Percentiles rank a stretch among this genome's conserved stretches.
Evolutionary conservation across 495 filamentous ascomycete genomes (phyloP).

Genomic region (Arthonia radiata): DNA sequence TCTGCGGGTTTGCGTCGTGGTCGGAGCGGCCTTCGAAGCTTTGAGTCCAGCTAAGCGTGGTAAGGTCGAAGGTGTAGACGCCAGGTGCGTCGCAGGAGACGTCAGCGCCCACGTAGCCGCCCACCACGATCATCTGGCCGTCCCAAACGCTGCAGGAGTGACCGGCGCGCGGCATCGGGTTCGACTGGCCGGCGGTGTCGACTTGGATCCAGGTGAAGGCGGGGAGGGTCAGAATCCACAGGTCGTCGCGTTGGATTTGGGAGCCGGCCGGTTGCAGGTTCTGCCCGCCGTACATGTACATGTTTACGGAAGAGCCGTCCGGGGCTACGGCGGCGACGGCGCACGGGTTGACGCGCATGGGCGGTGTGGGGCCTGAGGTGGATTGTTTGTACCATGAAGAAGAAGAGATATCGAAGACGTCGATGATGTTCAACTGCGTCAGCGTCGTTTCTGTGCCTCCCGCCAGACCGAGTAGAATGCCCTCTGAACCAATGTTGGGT

Average conservation of each 20-base stretch:
- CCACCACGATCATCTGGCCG: slow-evolving; percentile 45
- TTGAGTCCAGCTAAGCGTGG: slow-evolving; percentile 31
- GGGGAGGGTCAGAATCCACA: too few relatives aligned
- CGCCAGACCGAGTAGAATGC: background rate
- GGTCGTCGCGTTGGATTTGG: too few relatives aligned
- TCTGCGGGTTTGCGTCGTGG: slow-evolving; percentile 14
- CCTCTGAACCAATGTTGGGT: background rate
- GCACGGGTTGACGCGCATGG: too few relatives aligned
- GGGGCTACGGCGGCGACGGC: too few relatives aligned
- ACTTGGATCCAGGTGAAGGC: slow-evolving; percentile 21
- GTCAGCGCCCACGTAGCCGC: slow-evolving; percentile 38
- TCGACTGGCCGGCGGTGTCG: slow-evolving; percentile 20
- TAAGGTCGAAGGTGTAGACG: slow-evolving; percentile 43
- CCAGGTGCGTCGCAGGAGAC: slow-evolving; percentile 42
- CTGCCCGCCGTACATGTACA: too few relatives aligned
- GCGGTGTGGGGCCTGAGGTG: too few relatives aligned
- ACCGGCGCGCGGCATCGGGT: slow-evolving; percentile 38
- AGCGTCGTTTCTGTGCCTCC: background rate
- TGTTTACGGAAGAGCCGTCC: too few relatives aligned
- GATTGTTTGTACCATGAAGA: too few relatives aligned
- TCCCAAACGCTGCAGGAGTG: slow-evolving; percentile 45
- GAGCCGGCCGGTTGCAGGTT: too few relatives aligned
- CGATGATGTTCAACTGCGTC: too few relatives aligned
- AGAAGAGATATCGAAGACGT: too few relatives aligned
- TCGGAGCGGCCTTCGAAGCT: slow-evolving; percentile 23